Base-by-base conservation (phyloP, 2,329 filamentous ascomycete genomes). In the Penicillium sp. region DNA sequence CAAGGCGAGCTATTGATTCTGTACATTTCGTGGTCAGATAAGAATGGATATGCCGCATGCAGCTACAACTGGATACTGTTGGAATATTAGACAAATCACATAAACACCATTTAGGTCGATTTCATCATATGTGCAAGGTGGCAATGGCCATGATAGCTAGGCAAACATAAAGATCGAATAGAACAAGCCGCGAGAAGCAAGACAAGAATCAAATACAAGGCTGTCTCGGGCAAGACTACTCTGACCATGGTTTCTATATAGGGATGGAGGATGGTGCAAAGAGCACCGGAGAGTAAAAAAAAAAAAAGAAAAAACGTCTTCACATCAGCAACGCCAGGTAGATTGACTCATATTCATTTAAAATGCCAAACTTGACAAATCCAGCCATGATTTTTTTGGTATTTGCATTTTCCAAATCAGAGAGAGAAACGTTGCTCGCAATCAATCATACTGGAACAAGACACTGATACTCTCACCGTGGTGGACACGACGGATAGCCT, bases 401-500 rank as follows among this genome's bases (percentile, higher is more conserved):
- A 39, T 33, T 35, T 27, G 29, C 33, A 9, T 49, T 39, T 50
- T 47, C 43, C 53, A 46, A 52, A 22, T n/a, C 52, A 16, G 43
- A 16, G 43, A 44, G 31, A 51, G 13, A n/a, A 57, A 19, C 24
- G 41, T 27, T 41, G 33, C 16, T 41, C 27, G 29, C 27, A 44
- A 55, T 72, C 74, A 92, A 73, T 91, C 89, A 75, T 91, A 89
- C 72, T 92, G 89, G 77, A 99, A 99, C 51, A 99, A 83, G 59
- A 95, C 91, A 73, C 92, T 96, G 77, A 99, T 96, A 70, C 91
- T 96, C 80, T 99, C 95, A 69, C 95, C 95, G 75, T 98, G 93
- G 77, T 99, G 95, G 57, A 98, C 93, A 61, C 95, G 87, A 62
- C 95, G 90, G 67, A 98, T 97, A 50, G 95, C 86, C 85, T 87